Conservation (phyloP, 208 protist genomes). For the Acanthamoeba lenticulata region DNA sequence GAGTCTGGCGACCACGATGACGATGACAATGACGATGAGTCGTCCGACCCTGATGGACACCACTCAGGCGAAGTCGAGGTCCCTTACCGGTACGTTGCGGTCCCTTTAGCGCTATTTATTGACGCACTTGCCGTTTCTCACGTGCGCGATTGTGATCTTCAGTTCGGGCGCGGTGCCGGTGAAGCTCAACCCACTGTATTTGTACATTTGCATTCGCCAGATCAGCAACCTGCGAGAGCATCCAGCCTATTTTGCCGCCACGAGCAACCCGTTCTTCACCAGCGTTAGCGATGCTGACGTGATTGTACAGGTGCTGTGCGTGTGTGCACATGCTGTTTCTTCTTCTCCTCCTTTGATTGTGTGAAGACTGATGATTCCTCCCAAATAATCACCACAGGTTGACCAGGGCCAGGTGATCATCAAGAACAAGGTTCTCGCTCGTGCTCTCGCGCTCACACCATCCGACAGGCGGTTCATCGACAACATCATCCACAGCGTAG, state of each 20-base stretch:
- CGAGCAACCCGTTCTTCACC: constrained; percentile 52
- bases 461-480: constrained; percentile 24
- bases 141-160: too few species aligned
- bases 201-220: constrained; percentile 55
- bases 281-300: constrained; percentile 21
- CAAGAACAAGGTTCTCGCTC: not conserved
- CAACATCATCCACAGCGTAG: constrained; percentile 1
- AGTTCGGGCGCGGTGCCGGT: not conserved
- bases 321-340: not conserved
- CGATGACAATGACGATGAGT: too few species aligned
- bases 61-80: too few species aligned
- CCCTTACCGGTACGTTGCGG: too few species aligned
- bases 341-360: not conserved
- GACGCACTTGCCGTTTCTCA: too few species aligned
- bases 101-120: too few species aligned
- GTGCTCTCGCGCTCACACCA: not conserved
- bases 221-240: constrained; percentile 1
- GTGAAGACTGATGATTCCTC: not conserved
- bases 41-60: too few species aligned
- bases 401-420: constrained; percentile 14
- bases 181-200: constrained; percentile 28
- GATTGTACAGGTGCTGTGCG: not conserved
- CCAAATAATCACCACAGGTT: not conserved
- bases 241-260: constrained; percentile 19
- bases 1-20: not conserved